phyloP scores from a whole-genome alignment of 2,329 filamentous ascomycete species.

The Ascochyta lentis region DNA sequence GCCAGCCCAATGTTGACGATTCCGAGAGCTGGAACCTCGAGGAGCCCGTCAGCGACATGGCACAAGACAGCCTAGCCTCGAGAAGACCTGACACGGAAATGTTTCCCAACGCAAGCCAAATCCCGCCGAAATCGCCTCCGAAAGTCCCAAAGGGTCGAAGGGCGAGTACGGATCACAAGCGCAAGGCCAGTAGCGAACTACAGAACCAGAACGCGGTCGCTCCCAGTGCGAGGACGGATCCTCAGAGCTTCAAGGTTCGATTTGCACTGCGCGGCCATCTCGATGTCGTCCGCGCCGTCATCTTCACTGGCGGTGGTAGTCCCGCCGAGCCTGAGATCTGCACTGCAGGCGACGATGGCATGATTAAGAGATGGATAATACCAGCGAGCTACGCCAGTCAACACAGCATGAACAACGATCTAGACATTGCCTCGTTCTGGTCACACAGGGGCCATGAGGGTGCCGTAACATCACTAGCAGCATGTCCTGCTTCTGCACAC shows the following conservation, averaged over 20 bases:
- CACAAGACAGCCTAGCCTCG: constrained; percentile 60
- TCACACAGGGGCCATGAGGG: constrained; percentile 95
- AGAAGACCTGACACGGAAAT: constrained; percentile 82
- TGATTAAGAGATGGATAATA: constrained; percentile 96
- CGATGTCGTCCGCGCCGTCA: constrained; percentile 90
- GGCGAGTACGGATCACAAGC: constrained; percentile 71
- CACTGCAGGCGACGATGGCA: constrained; percentile 92
- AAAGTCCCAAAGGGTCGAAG: constrained; percentile 70
- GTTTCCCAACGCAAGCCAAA: constrained; percentile 82
- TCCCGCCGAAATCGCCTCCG: constrained; percentile 79
- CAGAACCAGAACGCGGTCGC: constrained; percentile 63
- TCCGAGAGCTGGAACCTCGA: constrained; percentile 92
- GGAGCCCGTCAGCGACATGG: constrained; percentile 69
- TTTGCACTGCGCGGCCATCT: constrained; percentile 92
- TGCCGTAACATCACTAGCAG: constrained; percentile 82
- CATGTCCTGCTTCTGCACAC: constrained; percentile 85
- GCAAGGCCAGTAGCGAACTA: constrained; percentile 67
- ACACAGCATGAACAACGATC: constrained; percentile 71
- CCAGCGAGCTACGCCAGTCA: constrained; percentile 75
- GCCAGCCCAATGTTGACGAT: constrained; percentile 57
- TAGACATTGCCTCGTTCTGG: constrained; percentile 92
- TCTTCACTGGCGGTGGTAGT: constrained; percentile 95
- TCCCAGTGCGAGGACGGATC: constrained; percentile 65
- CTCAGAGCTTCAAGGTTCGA: constrained; percentile 84
- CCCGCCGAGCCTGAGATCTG: constrained; percentile 96